Evolutionary conservation across 345 rosid genomes (phyloP), one percentile per base, ranked within the genome.

Genomic region (Syzygium aromaticum): DNA sequence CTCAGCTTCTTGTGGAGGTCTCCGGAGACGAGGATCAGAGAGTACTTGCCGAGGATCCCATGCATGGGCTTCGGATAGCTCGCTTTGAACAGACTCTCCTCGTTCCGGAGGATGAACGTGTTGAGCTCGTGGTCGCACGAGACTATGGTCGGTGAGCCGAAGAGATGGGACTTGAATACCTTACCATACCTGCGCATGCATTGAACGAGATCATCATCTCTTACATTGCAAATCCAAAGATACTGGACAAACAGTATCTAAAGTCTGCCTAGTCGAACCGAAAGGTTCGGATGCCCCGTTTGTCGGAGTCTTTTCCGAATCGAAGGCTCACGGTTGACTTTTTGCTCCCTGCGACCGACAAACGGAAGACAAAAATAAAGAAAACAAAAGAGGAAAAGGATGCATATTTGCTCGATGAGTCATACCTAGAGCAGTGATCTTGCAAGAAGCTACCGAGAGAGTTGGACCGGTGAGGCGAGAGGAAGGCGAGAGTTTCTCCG

Each of bases 121-220:
- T 95, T 97, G 87, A 96, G 92, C 86, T 96, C 98, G 51, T 90
- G 89, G 92, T 96, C 97, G 85, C 98, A 96, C 15, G 98, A 96
- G 23, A 97, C 98, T 86, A 97, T 91, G 46, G 98, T 90, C 33
- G 96, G 95, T 4, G 94, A 94, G 27, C 99, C 98, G 90, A 96
- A 96, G 51, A 97, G 64, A 90, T 94, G 94, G 27, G 98, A 94
- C 86, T 91, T 95, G 92, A 97, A 97, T 64, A 97, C 94, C 86
- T 84, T 94, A 40, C 99, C 99, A 54, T 95, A 94, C 84, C 98
- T 97, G 85, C 38, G 49, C 80, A 38, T 73, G 49, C 11, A 33
- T 5, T 84, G 25, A 73, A 33, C 38, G 49, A 73, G 49, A 73
- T 73, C 46, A 67, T 67, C 80, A 30, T 73, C 80, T 33, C 6